Conservation (phyloP, 257 asterid species). For the Gentiana macrophylla region DNA sequence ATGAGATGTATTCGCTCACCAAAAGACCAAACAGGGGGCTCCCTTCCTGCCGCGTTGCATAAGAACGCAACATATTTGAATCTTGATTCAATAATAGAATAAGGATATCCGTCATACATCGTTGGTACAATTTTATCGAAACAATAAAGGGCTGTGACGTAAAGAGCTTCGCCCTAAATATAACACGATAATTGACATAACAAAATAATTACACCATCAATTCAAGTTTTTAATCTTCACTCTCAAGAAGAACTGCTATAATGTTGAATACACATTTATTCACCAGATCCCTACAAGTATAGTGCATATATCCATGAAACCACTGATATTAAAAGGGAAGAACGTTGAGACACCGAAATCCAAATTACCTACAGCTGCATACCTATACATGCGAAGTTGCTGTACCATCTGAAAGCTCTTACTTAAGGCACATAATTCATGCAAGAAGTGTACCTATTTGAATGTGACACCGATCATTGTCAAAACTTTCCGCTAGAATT, state of each 20-base stretch:
- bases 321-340: too few relatives aligned
- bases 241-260: slow-evolving; percentile 60
- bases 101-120: slow-evolving; percentile 94
- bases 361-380: too few relatives aligned
- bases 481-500: not conserved
- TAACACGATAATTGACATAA: too few relatives aligned
- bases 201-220: slow-evolving; percentile 61
- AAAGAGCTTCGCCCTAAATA: slow-evolving; percentile 3
- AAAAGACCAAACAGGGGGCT: slow-evolving; percentile 61
- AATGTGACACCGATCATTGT: not conserved
- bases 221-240: slow-evolving; percentile 75
- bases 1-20: slow-evolving; percentile 31
- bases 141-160: slow-evolving; percentile 7
- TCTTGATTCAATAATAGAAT: slow-evolving; percentile 74
- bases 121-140: slow-evolving; percentile 27
- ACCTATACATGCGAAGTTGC: slow-evolving; percentile 28
- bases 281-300: slow-evolving; percentile 78
- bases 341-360: too few relatives aligned
- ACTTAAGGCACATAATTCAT: slow-evolving; percentile 81
- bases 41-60: slow-evolving; percentile 69
- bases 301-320: too few relatives aligned
- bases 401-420: slow-evolving; percentile 94
- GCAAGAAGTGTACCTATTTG: slow-evolving; percentile 8
- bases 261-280: slow-evolving; percentile 81
- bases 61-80: slow-evolving; percentile 67